Evolutionary conservation across 306 rosid genomes (phyloP).

Genomic region (Vigna radiata): DNA sequence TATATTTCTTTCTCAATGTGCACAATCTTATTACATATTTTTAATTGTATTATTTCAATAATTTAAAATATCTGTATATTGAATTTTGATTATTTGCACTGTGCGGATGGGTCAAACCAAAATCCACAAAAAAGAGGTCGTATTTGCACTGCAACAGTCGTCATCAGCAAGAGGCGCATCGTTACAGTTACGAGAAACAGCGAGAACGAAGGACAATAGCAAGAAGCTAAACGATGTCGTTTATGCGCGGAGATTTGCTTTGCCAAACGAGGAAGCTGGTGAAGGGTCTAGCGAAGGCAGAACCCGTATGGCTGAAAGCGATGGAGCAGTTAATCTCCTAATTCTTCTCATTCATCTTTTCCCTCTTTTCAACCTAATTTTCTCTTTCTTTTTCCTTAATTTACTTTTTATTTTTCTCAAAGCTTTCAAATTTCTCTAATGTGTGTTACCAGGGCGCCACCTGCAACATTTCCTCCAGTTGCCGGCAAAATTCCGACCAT

Average conservation of each 20-base stretch:
- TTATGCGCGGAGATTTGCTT: slow-evolving; percentile 79
- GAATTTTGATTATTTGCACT: too few species aligned
- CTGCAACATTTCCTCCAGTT: slow-evolving; percentile 76
- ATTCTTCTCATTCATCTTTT: background rate
- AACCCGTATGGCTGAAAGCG: slow-evolving; percentile 95
- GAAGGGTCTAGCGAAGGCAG: slow-evolving; percentile 80
- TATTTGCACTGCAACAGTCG: too few species aligned
- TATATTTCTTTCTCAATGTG: too few species aligned
- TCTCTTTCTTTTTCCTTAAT: too few species aligned
- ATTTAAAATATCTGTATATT: too few species aligned
- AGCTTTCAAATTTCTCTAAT: slow-evolving; percentile 10
- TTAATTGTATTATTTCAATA: too few species aligned
- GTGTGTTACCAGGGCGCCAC: slow-evolving; percentile 70
- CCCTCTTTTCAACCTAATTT: background rate
- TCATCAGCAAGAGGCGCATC: too few species aligned
- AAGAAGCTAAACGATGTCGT: slow-evolving; percentile 63
- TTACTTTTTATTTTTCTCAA: background rate
- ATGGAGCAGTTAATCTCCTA: slow-evolving; percentile 72
- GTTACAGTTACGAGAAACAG: background rate
- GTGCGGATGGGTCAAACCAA: too few species aligned
- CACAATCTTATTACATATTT: too few species aligned
- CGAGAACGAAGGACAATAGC: background rate
- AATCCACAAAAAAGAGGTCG: too few species aligned
- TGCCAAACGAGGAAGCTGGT: slow-evolving; percentile 77
- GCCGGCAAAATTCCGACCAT: slow-evolving; percentile 69